Conservation (phyloP, 768 basidiomycete genomes). For the Podaxis sp. region DNA sequence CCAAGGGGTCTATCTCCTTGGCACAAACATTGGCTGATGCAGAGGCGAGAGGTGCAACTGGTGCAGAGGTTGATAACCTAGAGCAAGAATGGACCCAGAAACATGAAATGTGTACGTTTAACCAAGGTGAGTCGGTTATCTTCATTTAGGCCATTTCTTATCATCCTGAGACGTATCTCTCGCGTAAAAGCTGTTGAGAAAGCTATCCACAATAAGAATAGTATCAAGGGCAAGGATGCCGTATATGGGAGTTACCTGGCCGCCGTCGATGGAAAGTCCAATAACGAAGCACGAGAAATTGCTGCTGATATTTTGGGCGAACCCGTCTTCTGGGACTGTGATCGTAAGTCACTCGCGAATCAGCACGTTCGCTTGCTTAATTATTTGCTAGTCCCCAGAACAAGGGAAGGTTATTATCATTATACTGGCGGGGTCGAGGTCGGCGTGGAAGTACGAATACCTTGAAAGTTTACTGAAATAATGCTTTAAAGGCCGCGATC, state of each 20-base stretch:
- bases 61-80: conserved; percentile 67
- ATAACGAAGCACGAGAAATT: conserved; percentile 65
- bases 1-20: conserved; percentile 47
- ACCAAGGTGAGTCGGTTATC: conserved; percentile 58
- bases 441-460: conserved; percentile 8
- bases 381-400: conserved; percentile 65
- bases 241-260: conserved; percentile 59
- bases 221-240: conserved; percentile 50
- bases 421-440: conserved; percentile 79
- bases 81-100: conserved; percentile 74
- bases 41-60: conserved; percentile 60
- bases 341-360: conserved; percentile 50
- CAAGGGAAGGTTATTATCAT: conserved; percentile 90
- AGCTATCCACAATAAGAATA: conserved; percentile 49
- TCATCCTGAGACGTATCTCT: conserved; percentile 9
- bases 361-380: not conserved
- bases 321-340: conserved; percentile 86
- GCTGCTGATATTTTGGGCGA: conserved; percentile 75
- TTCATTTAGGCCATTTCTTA: not conserved
- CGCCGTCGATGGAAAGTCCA: conserved; percentile 65
- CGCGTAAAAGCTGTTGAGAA: conserved; percentile 51
- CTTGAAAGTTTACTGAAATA: conserved; percentile 1
- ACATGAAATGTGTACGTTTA: conserved; percentile 78
- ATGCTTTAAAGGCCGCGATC: conserved; percentile 59
- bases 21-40: conserved; percentile 72